Conservation (phyloP, 257 asterid genomes). For the Jacaranda copaia region DNA sequence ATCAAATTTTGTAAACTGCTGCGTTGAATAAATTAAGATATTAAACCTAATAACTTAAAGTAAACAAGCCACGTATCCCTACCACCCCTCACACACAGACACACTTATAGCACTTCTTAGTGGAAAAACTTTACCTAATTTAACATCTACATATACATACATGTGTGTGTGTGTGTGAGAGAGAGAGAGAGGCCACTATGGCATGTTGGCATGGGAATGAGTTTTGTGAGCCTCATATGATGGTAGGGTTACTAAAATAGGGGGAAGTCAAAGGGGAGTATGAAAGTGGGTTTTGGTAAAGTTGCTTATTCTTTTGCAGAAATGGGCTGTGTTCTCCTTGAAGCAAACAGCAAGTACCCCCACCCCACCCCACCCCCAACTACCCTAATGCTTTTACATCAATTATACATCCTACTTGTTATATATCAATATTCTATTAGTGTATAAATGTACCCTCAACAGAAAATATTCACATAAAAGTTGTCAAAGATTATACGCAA, state of each 20-base stretch:
- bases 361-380: background rate
- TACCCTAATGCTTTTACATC: constrained; percentile 29
- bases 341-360: constrained; percentile 41
- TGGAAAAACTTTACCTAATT: constrained; percentile 8
- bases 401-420: background rate
- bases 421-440: background rate
- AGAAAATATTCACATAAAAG: background rate
- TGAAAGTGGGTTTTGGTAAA: constrained; percentile 35
- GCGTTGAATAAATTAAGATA: no score
- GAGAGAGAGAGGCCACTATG: constrained; percentile 9
- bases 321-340: constrained; percentile 46
- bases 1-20: no score
- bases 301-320: constrained; percentile 44
- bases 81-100: no score
- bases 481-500: background rate
- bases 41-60: no score
- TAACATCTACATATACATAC: background rate
- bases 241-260: constrained; percentile 47
- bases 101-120: background rate
- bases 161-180: no score
- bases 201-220: constrained; percentile 28
- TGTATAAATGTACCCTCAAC: no score
- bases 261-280: constrained; percentile 43
- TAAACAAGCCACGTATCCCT: no score
- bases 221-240: constrained; percentile 34